Conservation (phyloP, 176 grass and related monocot genomes). For the Elaeis guineensis region DNA sequence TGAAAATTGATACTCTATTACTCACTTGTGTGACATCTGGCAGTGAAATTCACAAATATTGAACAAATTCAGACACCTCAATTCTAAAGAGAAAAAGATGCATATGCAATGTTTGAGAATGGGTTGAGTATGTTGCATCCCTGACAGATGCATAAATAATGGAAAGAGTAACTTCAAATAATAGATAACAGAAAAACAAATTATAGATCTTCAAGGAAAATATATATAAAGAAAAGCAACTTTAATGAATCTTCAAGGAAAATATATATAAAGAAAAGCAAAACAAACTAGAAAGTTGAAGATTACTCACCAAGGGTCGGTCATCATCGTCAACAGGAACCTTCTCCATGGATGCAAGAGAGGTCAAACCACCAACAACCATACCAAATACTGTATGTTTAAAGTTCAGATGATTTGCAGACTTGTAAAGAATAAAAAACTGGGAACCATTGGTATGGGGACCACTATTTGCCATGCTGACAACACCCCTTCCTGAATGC, state of each 20-base stretch:
- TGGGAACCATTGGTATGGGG: constrained; percentile 92
- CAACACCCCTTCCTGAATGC: constrained; percentile 85
- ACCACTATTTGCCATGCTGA: constrained; percentile 95
- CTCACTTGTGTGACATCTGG: no score
- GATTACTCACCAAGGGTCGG: constrained; percentile 65
- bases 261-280: neutral
- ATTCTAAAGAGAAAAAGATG: no score
- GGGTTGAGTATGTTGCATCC: no score
- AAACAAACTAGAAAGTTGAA: neutral
- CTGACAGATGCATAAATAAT: no score
- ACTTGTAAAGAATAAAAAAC: constrained; percentile 98
- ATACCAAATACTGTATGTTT: constrained; percentile 95
- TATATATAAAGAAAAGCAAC: neutral
- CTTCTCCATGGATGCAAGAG: constrained; percentile 84
- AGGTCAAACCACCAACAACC: constrained; percentile 88
- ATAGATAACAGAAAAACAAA: no score
- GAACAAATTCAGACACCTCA: no score
- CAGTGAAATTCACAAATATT: no score
- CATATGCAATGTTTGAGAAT: no score
- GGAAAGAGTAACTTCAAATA: no score
- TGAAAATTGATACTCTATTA: no score
- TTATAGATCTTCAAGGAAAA: no score
- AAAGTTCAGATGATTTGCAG: constrained; percentile 81
- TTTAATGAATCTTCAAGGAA: no score
- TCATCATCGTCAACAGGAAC: constrained; percentile 92